A percentile compares a stretch with the other conserved stretches of the same genome.
These are phyloP conservation scores for Chenopodium quinoa DNA, from an alignment of 148 eudicot genomes.

Conservation along the genomic window DNA sequence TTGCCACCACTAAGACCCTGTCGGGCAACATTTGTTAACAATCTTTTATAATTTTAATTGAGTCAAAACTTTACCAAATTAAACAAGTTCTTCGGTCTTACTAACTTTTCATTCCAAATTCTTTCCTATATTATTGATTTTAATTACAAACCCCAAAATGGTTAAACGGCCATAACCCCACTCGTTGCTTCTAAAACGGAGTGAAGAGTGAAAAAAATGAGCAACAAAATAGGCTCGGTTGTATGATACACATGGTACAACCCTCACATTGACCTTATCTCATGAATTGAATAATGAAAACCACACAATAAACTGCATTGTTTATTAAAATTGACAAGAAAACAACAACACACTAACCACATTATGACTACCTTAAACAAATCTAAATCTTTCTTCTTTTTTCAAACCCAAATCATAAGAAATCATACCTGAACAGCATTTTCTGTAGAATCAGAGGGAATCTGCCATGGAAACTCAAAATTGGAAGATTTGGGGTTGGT, in stretches of 20 bases:
- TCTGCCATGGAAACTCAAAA: slow-evolving; percentile 79
- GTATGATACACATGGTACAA: no score
- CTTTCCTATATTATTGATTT: neutral
- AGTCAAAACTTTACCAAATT: no score
- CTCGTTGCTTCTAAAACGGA: no score
- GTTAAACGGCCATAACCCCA: no score
- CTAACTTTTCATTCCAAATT: neutral
- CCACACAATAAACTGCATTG: neutral
- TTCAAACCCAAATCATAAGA: neutral
- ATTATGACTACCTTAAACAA: neutral
- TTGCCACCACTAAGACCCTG: no score
- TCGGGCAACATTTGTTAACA: no score
- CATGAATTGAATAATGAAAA: neutral
- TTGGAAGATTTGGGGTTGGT: slow-evolving; percentile 75
- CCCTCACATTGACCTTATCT: neutral
- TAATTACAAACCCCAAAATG: neutral
- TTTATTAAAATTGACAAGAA: neutral
- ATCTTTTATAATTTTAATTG: no score
- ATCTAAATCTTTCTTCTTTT: neutral
- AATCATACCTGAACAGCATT: slow-evolving; percentile 68
- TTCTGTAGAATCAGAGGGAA: slow-evolving; percentile 45
- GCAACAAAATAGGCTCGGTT: no score
- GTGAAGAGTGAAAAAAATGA: no score
- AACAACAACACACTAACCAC: neutral
- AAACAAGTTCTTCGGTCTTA: no score